Base-by-base conservation (phyloP, 1,284 basidiomycete genomes). In the Irpex rosettiformis region DNA sequence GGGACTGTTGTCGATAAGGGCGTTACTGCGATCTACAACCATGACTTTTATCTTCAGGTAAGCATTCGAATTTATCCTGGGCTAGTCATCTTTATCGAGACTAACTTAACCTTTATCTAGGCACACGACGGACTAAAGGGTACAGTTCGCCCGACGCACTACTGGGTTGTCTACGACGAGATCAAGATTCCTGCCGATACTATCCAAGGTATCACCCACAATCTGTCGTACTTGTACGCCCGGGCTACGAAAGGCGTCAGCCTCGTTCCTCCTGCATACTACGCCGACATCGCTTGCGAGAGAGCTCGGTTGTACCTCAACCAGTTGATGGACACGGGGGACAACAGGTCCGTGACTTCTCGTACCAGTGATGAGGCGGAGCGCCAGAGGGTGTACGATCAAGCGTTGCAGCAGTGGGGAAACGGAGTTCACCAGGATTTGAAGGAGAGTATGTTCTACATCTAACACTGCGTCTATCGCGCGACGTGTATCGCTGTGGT, bases 161-260 rank as follows among this genome's bases (percentile, higher is more conserved):
- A 92, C 72, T 82, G 80, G 1, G 82, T 91, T 24, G 75, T 92
- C 3, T 88, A 91, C 67, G 85, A 91, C 67, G 87, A 91, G 71
- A 86, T 83, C 66, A 70, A 63, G 2, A 75, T 92, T 29, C 74
- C 73, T 5, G 83, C 86, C 0, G 86, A 93, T 67, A 82, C 83
- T 30, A 73, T 90, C 16, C 88, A 90, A 65, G 79, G 86, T 61
- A 86, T 86, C 6, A 81, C 85, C 0, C 79, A 92, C 65, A 75
- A 81, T 48, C 70, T 77, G 13, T 84, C 83, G 64, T 89, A 91
- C 63, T 73, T 88, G 8, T 92, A 88, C 64, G 88, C 84, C 7
- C 80, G 89, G 3, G 89, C 90, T 1, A 91, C 89, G 4, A 87
- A 87, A 68, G 85, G 88, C 0, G 89, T 92, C 54, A 89, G 87